Base-by-base conservation (phyloP, 139 green algal species). In the Chlorella sorokiniana region DNA sequence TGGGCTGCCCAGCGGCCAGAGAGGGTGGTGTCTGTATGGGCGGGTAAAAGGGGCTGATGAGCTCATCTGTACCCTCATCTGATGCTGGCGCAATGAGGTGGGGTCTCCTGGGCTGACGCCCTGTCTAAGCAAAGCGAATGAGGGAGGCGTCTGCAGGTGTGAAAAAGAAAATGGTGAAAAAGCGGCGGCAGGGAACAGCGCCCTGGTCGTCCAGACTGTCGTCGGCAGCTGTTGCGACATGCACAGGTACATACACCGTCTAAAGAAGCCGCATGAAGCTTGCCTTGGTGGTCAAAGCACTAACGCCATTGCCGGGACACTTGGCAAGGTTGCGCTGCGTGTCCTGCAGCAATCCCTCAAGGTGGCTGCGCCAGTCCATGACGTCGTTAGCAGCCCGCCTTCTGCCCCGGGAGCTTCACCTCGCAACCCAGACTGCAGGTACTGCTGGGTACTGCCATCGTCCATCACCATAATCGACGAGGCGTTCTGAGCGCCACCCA, bases 51-150 rank as follows among this genome's bases (percentile, higher is more conserved):
- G 56, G 16, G 18, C 18, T 6, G 56, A 65, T 65, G 18, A 65
- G 56, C 56, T 65, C 18, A 29, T 65, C 56, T 16, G 18, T 33
- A 31, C n/a, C n/a, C 16, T 65, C 18, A 31, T 29, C 16, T 65
- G 56, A 65, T 33, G 73, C 73, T 4, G 73, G 73, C 6, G 73
- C 73, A 5, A 79, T 79, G 31, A 79, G 73, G 73, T 79, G 73
- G 16, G 73, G 54, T 79, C 73, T 14, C 52, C 35, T 1, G 73
- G 73, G 37, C 52, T 54, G 25, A 79, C 73, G 18, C 73, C 73
- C 37, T 68, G 54, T 1, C 73, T 35, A 11, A 79, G 54, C 33
- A 79, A 37, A 9, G 73, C 73, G 56, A 68, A 79, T 10, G 35
- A 52, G 9, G 18, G 51, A 9, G 73, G 48, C 37, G 10, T 7